phyloP scores from a whole-genome alignment of 441 rosid species.

The Pelargonium citronellum region DNA sequence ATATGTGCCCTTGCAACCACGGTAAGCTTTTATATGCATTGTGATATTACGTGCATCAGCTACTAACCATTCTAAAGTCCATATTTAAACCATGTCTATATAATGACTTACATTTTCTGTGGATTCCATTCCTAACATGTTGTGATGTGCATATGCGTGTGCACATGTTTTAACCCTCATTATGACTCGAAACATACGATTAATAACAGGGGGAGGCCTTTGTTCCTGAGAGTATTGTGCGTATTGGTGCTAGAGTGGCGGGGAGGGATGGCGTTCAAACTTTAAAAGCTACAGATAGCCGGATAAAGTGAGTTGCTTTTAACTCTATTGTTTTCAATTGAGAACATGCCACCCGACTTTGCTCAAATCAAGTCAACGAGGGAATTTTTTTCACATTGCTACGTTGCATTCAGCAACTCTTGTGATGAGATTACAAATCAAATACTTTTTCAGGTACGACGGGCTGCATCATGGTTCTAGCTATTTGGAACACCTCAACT shows the following conservation, averaged over 20 bases:
- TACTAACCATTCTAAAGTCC: background rate
- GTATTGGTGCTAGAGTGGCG: slow-evolving; percentile 46
- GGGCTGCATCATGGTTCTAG: slow-evolving; percentile 94
- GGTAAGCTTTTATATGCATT: background rate
- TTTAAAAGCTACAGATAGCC: slow-evolving; percentile 58
- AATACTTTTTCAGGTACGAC: slow-evolving; percentile 45
- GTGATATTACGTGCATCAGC: background rate
- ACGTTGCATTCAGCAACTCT: background rate
- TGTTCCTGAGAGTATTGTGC: slow-evolving; percentile 76
- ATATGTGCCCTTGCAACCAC: background rate
- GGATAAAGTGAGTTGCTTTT: slow-evolving; percentile 51
- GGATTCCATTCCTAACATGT: background rate
- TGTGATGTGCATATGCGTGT: background rate
- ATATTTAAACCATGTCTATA: background rate
- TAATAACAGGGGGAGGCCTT: slow-evolving; percentile 76
- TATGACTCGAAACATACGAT: slow-evolving; percentile 2
- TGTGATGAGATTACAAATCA: background rate
- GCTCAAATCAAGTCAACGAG: background rate
- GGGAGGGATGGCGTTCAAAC: slow-evolving; percentile 69
- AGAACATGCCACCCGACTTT: background rate
- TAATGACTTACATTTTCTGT: background rate
- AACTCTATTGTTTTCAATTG: slow-evolving; percentile 2
- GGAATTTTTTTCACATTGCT: background rate
- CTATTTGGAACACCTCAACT: slow-evolving; percentile 80
- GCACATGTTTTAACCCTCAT: background rate